Percentiles rank a stretch among this genome's conserved stretches.
These are phyloP conservation scores for Extremus antarcticus DNA, from an alignment of 495 filamentous ascomycete genomes.

Conservation along the genomic window DNA sequence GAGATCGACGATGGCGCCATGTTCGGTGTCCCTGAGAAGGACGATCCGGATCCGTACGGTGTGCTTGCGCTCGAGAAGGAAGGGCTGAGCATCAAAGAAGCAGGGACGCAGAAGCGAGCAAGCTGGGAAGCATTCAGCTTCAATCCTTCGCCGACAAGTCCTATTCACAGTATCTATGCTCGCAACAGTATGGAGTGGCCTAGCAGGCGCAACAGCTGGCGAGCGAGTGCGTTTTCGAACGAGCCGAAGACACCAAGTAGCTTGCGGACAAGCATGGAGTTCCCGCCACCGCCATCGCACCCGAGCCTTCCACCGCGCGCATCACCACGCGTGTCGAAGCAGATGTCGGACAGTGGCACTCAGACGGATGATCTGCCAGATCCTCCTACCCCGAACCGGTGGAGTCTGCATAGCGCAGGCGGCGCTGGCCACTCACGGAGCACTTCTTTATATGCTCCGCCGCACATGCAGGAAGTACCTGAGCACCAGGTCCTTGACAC, in stretches of 20 bases:
- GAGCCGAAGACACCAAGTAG: constrained; percentile 15
- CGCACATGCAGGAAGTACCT: constrained; percentile 11
- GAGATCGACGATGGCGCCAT: constrained; percentile 38
- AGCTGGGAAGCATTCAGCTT: constrained; percentile 69
- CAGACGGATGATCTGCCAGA: constrained; percentile 19
- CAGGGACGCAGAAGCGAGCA: constrained; percentile 59
- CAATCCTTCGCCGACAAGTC: constrained; percentile 63
- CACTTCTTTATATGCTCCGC: neutral
- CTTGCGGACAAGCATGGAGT: constrained; percentile 28
- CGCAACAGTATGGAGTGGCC: constrained; percentile 53
- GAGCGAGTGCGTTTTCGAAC: constrained; percentile 26
- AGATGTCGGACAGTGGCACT: constrained; percentile 15
- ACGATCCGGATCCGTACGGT: constrained; percentile 81
- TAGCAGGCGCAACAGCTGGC: constrained; percentile 26
- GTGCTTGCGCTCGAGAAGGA: constrained; percentile 74
- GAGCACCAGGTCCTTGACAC: constrained; percentile 10
- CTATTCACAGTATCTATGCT: constrained; percentile 56
- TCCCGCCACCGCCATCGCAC: constrained; percentile 8
- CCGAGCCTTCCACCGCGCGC: too few species aligned
- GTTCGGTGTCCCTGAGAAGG: constrained; percentile 68
- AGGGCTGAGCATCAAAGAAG: constrained; percentile 78
- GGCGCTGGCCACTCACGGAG: neutral
- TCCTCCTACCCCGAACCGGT: neutral
- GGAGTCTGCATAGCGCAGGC: neutral
- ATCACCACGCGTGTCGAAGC: neutral